Evolutionary conservation across 495 filamentous ascomycete species (phyloP).

Genomic region (Platismatia glauca): DNA sequence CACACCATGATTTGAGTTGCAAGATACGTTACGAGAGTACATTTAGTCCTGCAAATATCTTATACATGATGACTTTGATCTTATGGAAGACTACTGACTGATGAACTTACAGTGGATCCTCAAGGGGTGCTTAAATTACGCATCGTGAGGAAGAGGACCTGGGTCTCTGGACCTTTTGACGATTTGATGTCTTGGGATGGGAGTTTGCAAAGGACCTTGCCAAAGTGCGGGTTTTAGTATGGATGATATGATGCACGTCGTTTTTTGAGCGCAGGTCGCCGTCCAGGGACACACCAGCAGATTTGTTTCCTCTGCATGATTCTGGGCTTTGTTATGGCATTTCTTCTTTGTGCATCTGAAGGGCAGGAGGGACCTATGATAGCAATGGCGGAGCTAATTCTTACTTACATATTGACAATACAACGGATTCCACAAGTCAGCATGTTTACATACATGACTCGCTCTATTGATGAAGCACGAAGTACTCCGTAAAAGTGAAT

Average conservation of each 20-base stretch:
- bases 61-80: not conserved
- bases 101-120: conserved; percentile 45
- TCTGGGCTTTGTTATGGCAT: not conserved
- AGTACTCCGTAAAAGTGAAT: too few species aligned
- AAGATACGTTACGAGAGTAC: not conserved
- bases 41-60: not conserved
- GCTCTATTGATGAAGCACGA: not conserved
- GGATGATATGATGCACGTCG: not conserved
- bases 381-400: not conserved
- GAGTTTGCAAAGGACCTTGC: too few species aligned
- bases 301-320: not conserved
- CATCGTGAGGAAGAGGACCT: conserved; percentile 3
- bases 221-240: not conserved
- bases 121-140: conserved; percentile 57
- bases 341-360: not conserved
- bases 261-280: not conserved
- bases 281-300: not conserved
- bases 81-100: not conserved
- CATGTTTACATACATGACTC: too few species aligned
- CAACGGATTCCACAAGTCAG: too few species aligned
- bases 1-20: not conserved
- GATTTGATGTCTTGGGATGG: not conserved
- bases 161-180: not conserved
- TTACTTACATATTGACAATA: too few species aligned
- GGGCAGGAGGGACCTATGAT: not conserved